phyloP scores from a whole-genome alignment of 1,284 basidiomycete genomes.

The Ganoderma lucidum region DNA sequence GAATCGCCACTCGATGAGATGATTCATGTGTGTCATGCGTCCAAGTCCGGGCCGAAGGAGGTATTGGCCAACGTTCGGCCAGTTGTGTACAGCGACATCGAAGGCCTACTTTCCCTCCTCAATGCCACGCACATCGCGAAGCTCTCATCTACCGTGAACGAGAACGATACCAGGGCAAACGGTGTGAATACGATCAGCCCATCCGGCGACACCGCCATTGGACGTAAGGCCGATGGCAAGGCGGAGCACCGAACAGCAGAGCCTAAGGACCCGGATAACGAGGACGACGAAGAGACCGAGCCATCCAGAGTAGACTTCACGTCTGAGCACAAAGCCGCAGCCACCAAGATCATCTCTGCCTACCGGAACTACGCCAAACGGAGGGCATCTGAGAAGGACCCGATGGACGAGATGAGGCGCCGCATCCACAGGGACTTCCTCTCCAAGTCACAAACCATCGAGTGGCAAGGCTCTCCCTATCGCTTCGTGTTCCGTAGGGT shows the following conservation, averaged over 20 bases:
- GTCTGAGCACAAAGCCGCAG: conserved; percentile 41
- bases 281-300: conserved; percentile 8
- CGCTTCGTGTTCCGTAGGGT: conserved; percentile 56
- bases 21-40: conserved; percentile 43
- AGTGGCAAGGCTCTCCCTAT: conserved; percentile 47
- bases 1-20: conserved; percentile 48
- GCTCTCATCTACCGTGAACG: conserved; percentile 36
- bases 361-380: conserved; percentile 43
- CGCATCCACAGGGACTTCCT: conserved; percentile 39
- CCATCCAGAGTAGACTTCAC: conserved; percentile 35
- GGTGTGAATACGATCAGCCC: background rate
- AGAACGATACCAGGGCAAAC: conserved; percentile 9
- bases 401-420: conserved; percentile 14
- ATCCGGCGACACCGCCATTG: background rate
- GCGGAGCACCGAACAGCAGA: background rate
- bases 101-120: conserved; percentile 10
- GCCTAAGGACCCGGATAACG: background rate
- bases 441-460: conserved; percentile 38
- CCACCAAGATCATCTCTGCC: conserved; percentile 37
- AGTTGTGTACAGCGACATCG: background rate
- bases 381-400: conserved; percentile 14
- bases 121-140: conserved; percentile 44
- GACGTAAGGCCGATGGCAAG: background rate
- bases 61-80: background rate
- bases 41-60: conserved; percentile 18